Evolutionary conservation across 2,329 filamentous ascomycete species (phyloP).

Genomic region (Alternaria gansuensis): DNA sequence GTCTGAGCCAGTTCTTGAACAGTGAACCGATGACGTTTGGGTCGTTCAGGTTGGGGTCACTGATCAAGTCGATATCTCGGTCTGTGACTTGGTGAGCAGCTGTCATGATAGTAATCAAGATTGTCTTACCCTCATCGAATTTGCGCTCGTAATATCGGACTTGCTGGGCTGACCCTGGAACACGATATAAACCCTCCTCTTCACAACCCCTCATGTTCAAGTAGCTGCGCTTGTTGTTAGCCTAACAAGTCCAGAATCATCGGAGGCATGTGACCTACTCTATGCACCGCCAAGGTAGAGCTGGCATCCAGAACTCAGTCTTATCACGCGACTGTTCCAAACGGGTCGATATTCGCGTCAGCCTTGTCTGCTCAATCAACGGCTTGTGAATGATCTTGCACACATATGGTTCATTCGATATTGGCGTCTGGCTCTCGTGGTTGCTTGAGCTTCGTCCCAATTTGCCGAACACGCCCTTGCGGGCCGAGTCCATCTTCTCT

Average conservation of each 20-base stretch:
- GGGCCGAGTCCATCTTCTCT: constrained; percentile 74
- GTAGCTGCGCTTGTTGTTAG: constrained; percentile 63
- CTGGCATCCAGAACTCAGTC: constrained; percentile 99
- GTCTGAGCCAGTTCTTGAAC: constrained; percentile 94
- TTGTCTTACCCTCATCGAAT: constrained; percentile 78
- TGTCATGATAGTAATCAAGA: background rate
- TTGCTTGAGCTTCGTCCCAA: constrained; percentile 74
- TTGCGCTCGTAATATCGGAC: constrained; percentile 93
- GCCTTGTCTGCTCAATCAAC: constrained; percentile 86
- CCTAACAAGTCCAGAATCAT: background rate
- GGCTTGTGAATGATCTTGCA: constrained; percentile 86
- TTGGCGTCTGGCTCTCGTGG: constrained; percentile 69
- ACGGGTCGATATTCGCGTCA: constrained; percentile 88
- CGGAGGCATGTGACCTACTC: constrained; percentile 66
- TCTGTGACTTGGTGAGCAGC: constrained; percentile 60
- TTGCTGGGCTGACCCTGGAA: constrained; percentile 88
- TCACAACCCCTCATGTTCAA: constrained; percentile 94
- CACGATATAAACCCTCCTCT: constrained; percentile 90
- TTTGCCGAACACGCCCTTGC: constrained; percentile 85
- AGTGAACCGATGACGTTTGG: constrained; percentile 97
- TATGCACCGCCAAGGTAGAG: constrained; percentile 92
- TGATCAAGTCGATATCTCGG: constrained; percentile 87
- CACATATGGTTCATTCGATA: constrained; percentile 81
- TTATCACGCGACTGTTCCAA: constrained; percentile 90
- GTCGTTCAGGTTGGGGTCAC: constrained; percentile 87